These are phyloP conservation scores for Fonsecaea monophora DNA, from an alignment of 2,329 filamentous ascomycete species.

Conservation along the genomic window DNA sequence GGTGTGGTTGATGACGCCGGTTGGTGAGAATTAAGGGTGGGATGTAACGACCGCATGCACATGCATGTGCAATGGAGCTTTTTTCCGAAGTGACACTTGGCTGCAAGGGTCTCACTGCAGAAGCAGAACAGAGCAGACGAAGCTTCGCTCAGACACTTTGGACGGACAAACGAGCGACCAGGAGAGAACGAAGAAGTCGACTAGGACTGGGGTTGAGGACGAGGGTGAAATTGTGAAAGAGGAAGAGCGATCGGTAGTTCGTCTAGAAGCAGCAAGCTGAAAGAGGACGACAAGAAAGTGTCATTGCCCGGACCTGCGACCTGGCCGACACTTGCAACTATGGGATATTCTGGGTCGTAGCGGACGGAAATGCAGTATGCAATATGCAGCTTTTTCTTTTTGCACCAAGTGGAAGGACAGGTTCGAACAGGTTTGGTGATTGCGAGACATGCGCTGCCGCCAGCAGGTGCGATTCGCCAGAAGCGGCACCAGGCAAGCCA, in stretches of 20 bases:
- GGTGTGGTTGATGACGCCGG: slow-evolving; percentile 15
- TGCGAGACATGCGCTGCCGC: slow-evolving; percentile 20
- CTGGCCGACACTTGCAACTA: neutral
- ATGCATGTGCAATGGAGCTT: slow-evolving; percentile 36
- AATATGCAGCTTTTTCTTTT: neutral
- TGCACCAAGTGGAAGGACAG: neutral
- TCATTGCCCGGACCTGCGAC: slow-evolving; percentile 11
- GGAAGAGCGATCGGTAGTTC: slow-evolving; percentile 6
- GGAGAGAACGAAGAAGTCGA: slow-evolving; percentile 10
- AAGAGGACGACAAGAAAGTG: slow-evolving; percentile 26
- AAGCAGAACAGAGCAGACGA: neutral
- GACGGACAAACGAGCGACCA: slow-evolving; percentile 28
- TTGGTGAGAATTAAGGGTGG: slow-evolving; percentile 14
- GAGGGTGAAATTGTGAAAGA: slow-evolving; percentile 4
- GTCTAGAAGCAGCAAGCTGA: slow-evolving; percentile 8
- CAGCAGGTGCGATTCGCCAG: slow-evolving; percentile 24
- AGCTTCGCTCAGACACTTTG: neutral
- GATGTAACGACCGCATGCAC: slow-evolving; percentile 28
- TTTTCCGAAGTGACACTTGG: slow-evolving; percentile 20
- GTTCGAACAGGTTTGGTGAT: neutral
- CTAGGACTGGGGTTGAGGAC: neutral
- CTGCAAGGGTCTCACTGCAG: slow-evolving; percentile 16
- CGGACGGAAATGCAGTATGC: slow-evolving; percentile 7
- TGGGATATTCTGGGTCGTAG: slow-evolving; percentile 9
- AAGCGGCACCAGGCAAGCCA: neutral